Evolutionary conservation across 1,284 basidiomycete species (phyloP).

Genomic region (Schizophyllum amplum): DNA sequence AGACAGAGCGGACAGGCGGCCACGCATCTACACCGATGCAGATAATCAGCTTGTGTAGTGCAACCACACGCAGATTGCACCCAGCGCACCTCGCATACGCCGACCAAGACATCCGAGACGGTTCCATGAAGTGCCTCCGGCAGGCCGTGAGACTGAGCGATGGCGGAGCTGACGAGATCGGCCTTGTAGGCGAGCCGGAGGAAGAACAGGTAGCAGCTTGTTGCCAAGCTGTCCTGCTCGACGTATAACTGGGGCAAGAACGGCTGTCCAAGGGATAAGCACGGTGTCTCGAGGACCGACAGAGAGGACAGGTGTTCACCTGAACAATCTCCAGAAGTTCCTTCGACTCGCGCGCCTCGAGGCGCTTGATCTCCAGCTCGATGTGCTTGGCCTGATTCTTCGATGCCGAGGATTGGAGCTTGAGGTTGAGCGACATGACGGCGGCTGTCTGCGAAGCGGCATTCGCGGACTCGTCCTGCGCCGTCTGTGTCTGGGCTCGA

Average conservation of each 20-base stretch:
- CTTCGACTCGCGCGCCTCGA: conserved; percentile 76
- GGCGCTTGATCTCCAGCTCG: conserved; percentile 77
- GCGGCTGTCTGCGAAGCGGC: conserved; percentile 71
- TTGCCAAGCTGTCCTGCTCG: conserved; percentile 81
- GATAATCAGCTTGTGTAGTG: no score
- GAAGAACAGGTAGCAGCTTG: conserved; percentile 87
- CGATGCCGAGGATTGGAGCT: conserved; percentile 79
- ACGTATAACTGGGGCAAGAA: conserved; percentile 82
- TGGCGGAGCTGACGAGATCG: conserved; percentile 74
- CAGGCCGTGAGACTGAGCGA: conserved; percentile 75
- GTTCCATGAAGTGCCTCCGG: conserved; percentile 76
- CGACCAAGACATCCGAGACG: conserved; percentile 77
- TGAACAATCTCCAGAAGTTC: conserved; percentile 71
- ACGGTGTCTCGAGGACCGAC: background rate
- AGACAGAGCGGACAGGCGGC: conserved; percentile 71
- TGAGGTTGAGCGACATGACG: conserved; percentile 88
- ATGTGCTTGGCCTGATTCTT: conserved; percentile 87
- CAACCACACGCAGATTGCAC: no score
- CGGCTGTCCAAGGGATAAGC: conserved; percentile 37
- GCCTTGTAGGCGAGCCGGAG: conserved; percentile 78
- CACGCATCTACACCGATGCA: conserved; percentile 67
- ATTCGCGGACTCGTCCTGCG: conserved; percentile 73
- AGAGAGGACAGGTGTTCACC: conserved; percentile 25
- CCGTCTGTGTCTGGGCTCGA: conserved; percentile 76
- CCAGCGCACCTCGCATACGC: conserved; percentile 80